phyloP scores from a whole-genome alignment of 1,284 basidiomycete genomes.

The Microbotryum lychnidis-dioicae region DNA sequence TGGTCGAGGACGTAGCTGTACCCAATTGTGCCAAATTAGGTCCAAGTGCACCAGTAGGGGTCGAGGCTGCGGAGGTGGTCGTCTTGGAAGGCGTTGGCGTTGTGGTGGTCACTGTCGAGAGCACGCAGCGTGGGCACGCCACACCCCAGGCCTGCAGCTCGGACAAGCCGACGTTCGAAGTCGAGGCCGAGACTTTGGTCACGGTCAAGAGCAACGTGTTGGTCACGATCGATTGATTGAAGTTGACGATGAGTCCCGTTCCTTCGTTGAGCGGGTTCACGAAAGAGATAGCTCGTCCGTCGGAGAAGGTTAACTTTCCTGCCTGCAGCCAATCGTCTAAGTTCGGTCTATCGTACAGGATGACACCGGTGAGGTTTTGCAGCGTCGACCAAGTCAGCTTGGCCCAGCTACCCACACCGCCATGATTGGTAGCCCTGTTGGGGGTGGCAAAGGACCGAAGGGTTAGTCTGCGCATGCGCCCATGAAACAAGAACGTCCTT shows the following conservation, averaged over 20 bases:
- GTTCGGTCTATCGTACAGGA: constrained; percentile 19
- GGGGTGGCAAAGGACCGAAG: neutral
- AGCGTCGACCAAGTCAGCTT: constrained; percentile 15
- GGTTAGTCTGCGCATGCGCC: neutral
- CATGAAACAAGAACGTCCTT: neutral
- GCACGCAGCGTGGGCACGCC: no score
- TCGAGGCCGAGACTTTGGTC: constrained; percentile 16
- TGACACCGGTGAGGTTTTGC: constrained; percentile 3
- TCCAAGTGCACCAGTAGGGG: no score
- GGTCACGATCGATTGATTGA: constrained; percentile 5
- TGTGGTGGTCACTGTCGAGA: neutral
- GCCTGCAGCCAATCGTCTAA: constrained; percentile 17
- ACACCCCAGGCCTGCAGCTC: constrained; percentile 14
- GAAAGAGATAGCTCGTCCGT: constrained; percentile 14
- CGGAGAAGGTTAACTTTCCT: constrained; percentile 21
- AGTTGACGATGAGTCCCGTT: constrained; percentile 9
- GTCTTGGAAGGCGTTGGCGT: neutral
- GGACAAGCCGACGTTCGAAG: constrained; percentile 20
- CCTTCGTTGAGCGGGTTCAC: constrained; percentile 24
- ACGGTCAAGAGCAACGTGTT: constrained; percentile 17
- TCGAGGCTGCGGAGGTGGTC: neutral
- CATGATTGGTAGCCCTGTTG: constrained; percentile 10
- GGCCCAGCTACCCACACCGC: constrained; percentile 9
- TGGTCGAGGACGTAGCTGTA: neutral
- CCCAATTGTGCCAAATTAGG: no score